Conservation (phyloP, 192 early-diverging fungal species). For the Fimicolochytrium jonesii region DNA sequence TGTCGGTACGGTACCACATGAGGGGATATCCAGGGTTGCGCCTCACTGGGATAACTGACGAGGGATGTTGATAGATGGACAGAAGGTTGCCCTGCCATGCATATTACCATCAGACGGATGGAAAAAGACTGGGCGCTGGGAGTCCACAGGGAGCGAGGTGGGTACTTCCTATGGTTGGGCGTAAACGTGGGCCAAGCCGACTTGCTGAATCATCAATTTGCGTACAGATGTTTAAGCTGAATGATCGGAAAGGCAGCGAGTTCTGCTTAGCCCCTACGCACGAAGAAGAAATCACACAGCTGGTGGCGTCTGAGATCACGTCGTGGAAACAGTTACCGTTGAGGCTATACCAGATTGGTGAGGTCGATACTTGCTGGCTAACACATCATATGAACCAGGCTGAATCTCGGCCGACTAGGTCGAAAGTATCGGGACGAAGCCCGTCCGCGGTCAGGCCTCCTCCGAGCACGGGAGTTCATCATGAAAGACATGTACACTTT, state of each 20-base stretch:
- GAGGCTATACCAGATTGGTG: slow-evolving; percentile 81
- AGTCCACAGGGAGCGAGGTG: slow-evolving; percentile 59
- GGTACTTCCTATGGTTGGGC: too few relatives aligned
- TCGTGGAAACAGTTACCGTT: slow-evolving; percentile 75
- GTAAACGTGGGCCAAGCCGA: neutral
- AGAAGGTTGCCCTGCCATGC: slow-evolving; percentile 68
- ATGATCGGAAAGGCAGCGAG: slow-evolving; percentile 70
- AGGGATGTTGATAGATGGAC: slow-evolving; percentile 46
- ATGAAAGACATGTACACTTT: slow-evolving; percentile 97
- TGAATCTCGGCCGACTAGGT: slow-evolving; percentile 28
- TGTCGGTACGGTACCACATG: slow-evolving; percentile 53
- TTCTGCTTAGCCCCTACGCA: slow-evolving; percentile 81
- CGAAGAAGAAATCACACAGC: slow-evolving; percentile 83
- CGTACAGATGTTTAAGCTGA: slow-evolving; percentile 65
- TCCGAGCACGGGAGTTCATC: slow-evolving; percentile 86
- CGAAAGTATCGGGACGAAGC: slow-evolving; percentile 77
- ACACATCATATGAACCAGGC: too few relatives aligned
- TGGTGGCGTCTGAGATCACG: slow-evolving; percentile 63
- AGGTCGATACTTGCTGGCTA: neutral
- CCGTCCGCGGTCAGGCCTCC: slow-evolving; percentile 75
- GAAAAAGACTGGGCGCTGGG: slow-evolving; percentile 78
- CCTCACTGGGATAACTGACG: neutral
- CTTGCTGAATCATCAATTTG: neutral
- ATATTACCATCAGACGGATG: slow-evolving; percentile 66
- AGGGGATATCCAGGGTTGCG: neutral